Base-by-base conservation (phyloP, 2,329 filamentous ascomycete genomes). In the Colletotrichum higginsianum region DNA sequence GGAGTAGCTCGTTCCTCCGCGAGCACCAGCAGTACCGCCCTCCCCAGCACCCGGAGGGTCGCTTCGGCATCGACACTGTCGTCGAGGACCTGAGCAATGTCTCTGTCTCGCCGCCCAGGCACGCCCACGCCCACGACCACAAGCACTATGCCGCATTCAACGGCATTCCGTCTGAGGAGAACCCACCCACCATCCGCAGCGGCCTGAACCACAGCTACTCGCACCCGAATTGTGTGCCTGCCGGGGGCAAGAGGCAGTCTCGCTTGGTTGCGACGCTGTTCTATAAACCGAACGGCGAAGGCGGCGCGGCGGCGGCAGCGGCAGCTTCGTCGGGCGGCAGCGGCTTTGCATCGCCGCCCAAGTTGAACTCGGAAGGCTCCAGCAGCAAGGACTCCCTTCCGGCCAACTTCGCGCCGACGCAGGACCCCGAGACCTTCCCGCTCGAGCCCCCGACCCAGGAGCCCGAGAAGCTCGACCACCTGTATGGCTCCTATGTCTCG, bases 401-500 rank as follows among this genome's bases (percentile, higher is more conserved):
- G 52, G 78, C 84, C 62, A 88, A 90, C 83, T 81, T 92, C 77
- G 88, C 89, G 21, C 89, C 91, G 11, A 88, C 90, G 60, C 87
- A 85, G 75, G 85, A 87, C 75, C 84, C 87, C 67, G 86, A 88
- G n/a, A 83, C 84, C 74, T 90, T 90, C 76, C 89, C 90, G 30
- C 84, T 91, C 61, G 88, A 92, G 78, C 86, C 88, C 70, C 85
- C 89, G 71, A 84, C 86, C 65, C 81, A 85, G 75, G 86, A 90
- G 77, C 81, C 87, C 75, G 85, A 91, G 80, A 84, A 89, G 67
- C 86, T 91, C 63, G 90, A 92, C 77, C 89, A 91, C 73, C 85
- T 92, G 21, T 92, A 92, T 75, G 90, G 90, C 73, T 90, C 88
- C 23, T 90, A 90, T 76, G 87, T 92, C 77, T 91, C 89, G 21